Evolutionary conservation across 2,329 filamentous ascomycete species (phyloP).

Genomic region (Aspergillus cejpii): DNA sequence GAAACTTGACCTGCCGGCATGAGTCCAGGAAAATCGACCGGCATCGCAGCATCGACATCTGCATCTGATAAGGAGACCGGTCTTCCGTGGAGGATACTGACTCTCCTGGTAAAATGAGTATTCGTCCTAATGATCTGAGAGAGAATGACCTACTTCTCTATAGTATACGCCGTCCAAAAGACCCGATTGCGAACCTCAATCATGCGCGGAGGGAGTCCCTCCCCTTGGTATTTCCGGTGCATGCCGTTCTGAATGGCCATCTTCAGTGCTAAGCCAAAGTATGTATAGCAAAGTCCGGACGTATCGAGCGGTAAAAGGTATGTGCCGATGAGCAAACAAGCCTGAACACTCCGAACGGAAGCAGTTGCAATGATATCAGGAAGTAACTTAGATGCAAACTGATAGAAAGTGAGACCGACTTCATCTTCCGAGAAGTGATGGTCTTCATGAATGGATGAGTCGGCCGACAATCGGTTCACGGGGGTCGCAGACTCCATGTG

Average conservation of each 20-base stretch:
- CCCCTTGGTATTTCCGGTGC: conserved; percentile 48
- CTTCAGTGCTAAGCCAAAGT: conserved; percentile 51
- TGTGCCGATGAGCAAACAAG: conserved; percentile 51
- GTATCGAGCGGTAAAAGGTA: conserved; percentile 53
- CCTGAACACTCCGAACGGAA: conserved; percentile 54
- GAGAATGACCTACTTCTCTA: conserved; percentile 44
- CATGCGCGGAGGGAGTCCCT: conserved; percentile 44
- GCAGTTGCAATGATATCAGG: conserved; percentile 53
- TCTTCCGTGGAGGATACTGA: conserved; percentile 52
- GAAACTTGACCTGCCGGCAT: conserved; percentile 38
- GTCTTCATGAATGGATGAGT: conserved; percentile 25
- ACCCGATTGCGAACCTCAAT: conserved; percentile 51
- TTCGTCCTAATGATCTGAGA: neutral
- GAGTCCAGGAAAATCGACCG: conserved; percentile 43
- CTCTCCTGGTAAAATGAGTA: conserved; percentile 37
- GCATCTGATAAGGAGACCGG: conserved; percentile 49
- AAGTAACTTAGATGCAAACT: conserved; percentile 49
- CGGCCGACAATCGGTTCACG: conserved; percentile 27
- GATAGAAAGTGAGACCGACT: conserved; percentile 52
- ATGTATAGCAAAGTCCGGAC: conserved; percentile 52
- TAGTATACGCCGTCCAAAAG: conserved; percentile 53
- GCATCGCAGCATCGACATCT: conserved; percentile 51
- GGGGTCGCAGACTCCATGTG: conserved; percentile 37
- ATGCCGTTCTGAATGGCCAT: conserved; percentile 56
- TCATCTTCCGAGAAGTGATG: conserved; percentile 46